Base-by-base conservation (phyloP, 768 basidiomycete species). In the Clathrus columnatus region DNA sequence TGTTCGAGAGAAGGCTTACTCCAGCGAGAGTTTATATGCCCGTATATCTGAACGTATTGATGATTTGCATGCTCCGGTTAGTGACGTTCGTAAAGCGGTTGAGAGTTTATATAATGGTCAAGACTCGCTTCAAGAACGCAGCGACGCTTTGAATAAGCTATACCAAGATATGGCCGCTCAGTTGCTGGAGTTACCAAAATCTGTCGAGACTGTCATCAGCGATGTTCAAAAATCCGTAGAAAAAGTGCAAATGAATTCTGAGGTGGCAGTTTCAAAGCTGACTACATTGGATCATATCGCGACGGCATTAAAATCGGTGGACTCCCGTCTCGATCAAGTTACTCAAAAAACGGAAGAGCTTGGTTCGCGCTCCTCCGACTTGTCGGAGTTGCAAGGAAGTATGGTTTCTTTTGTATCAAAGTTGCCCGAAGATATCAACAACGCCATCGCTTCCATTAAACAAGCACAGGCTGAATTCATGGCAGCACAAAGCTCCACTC, bases 381-480 rank as follows among this genome's bases (percentile, higher is more conserved):
- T 82, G 42, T 61, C 77, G 16, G 64, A 73, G 1, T 66, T 83
- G 41, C 79, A 81, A 59, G 75, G 79, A 60, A 73, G 75, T 42
- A 66, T 84, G 16, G 57, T 75, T 46, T 74, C 79, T 46, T 81
- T 79, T 57, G 64, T 91, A 50, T 68, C 73, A 36, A 65, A 70
- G 2, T 70, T 92, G 30, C 87, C 88, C 1, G 80, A 83, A 23
- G 67, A 73, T 0, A 73, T 91, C 54, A 68, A 76, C 16, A 64
- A 76, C 17, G 74, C 81, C 0, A 77, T 76, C 18, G 73, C 74
- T 50, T 74, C 75, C 36, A 64, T 91, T 14, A 81, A 87, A 61
- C 75, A 72, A 32, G 75, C 79, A 11, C 77, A 86, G 53, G 75
- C 79, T 8, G 86, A 87, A 55, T 74, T 89, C 29, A 65, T 78